These are phyloP conservation scores for Moricandia moricandioides DNA, from an alignment of 345 rosid genomes.

Conservation along the genomic window DNA sequence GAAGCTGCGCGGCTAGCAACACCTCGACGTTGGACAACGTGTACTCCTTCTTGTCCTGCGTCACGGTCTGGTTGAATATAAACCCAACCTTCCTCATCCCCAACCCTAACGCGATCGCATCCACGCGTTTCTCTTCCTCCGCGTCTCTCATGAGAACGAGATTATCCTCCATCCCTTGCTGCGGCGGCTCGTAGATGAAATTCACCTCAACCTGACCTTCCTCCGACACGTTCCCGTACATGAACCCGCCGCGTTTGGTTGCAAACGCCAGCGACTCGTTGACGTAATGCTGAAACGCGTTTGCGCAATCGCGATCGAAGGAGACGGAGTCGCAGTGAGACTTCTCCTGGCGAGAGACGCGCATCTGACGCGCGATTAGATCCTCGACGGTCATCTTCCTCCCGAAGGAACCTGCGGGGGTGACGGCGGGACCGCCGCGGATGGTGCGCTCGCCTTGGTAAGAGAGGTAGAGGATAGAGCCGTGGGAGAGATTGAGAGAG, in stretches of 20 bases:
- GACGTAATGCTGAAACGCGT: constrained; percentile 74
- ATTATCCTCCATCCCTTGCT: constrained; percentile 65
- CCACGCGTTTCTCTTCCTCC: constrained; percentile 72
- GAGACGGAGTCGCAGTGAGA: constrained; percentile 86
- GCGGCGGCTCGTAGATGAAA: constrained; percentile 93
- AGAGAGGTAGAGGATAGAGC: constrained; percentile 67
- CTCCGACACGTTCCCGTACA: constrained; percentile 83
- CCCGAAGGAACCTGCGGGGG: constrained; percentile 88
- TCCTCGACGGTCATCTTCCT: constrained; percentile 98
- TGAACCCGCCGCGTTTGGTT: constrained; percentile 82
- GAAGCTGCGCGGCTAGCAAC: constrained; percentile 67
- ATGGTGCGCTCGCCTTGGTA: constrained; percentile 80
- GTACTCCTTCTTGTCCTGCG: constrained; percentile 49
- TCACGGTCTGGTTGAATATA: constrained; percentile 62
- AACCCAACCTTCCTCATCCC: constrained; percentile 92
- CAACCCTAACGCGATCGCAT: constrained; percentile 69
- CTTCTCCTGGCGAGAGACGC: constrained; percentile 76
- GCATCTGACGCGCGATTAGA: constrained; percentile 85
- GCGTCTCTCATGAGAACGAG: constrained; percentile 54
- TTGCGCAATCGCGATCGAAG: constrained; percentile 79
- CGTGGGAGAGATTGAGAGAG: constrained; percentile 62
- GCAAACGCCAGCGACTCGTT: constrained; percentile 49
- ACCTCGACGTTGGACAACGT: constrained; percentile 74
- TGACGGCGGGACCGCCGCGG: constrained; percentile 57
- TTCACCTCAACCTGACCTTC: constrained; percentile 68